Evolutionary conservation across 2,329 filamentous ascomycete species (phyloP).

Genomic region (Aspergillus arachidicola): DNA sequence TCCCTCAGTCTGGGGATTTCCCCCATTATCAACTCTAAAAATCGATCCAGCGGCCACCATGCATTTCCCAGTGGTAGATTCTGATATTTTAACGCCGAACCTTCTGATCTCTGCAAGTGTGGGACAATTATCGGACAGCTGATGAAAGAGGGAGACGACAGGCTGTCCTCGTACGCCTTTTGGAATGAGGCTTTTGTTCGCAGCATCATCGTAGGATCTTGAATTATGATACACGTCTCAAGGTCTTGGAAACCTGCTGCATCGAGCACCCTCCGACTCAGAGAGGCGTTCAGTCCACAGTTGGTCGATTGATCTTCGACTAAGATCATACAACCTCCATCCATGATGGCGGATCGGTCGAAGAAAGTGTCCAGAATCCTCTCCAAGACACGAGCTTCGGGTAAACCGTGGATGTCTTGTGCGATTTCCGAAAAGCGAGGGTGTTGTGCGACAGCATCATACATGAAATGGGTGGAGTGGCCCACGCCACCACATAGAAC

Average conservation of each 20-base stretch:
- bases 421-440: constrained; percentile 31
- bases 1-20: constrained; percentile 50
- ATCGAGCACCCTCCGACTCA: constrained; percentile 41
- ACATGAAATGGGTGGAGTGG: constrained; percentile 49
- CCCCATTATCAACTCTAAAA: constrained; percentile 46
- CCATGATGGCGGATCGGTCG: constrained; percentile 25
- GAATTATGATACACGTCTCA: constrained; percentile 40
- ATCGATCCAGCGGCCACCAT: constrained; percentile 44
- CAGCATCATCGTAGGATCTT: constrained; percentile 52
- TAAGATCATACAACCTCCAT: constrained; percentile 35
- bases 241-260: constrained; percentile 24
- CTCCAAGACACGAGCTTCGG: constrained; percentile 46
- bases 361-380: constrained; percentile 42
- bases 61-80: constrained; percentile 8
- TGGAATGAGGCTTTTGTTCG: constrained; percentile 47
- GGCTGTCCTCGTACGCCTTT: constrained; percentile 35
- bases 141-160: constrained; percentile 23
- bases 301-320: constrained; percentile 51
- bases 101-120: constrained; percentile 9
- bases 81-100: constrained; percentile 11
- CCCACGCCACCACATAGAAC: constrained; percentile 51
- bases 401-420: constrained; percentile 33
- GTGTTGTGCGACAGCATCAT: constrained; percentile 42
- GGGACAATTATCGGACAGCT: constrained; percentile 27
- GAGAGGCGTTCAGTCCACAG: constrained; percentile 48